phyloP scores from a whole-genome alignment of 805 yeast species.

The Metschnikowia similis region DNA sequence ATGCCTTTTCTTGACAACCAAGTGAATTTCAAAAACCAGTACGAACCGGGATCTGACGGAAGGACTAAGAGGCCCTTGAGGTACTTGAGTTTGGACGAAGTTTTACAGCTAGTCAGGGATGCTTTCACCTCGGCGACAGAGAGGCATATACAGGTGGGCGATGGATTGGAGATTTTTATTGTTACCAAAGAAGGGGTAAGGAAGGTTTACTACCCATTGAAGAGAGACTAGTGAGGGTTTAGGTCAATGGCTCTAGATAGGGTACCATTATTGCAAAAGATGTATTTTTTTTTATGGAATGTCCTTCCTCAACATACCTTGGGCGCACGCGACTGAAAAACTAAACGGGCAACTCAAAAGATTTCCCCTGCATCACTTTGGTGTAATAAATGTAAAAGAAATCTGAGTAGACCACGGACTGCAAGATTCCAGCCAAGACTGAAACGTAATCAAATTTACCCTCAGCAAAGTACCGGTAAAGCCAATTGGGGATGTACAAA shows the following conservation, averaged over 20 bases:
- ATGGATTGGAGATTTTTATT: conserved; percentile 84
- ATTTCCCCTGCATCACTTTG: conserved; percentile 71
- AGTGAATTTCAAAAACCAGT: conserved; percentile 92
- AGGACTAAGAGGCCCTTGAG: conserved; percentile 55
- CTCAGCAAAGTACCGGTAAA: conserved; percentile 73
- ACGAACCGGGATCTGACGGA: conserved; percentile 73
- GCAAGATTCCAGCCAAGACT: conserved; percentile 75
- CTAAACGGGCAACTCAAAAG: conserved; percentile 64
- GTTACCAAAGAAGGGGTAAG: conserved; percentile 92
- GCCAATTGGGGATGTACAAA: conserved; percentile 91
- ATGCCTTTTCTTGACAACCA: conserved; percentile 98
- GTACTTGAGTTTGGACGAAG: conserved; percentile 77
- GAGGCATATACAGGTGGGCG: conserved; percentile 98
- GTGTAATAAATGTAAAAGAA: conserved; percentile 89
- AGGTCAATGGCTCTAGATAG: background rate
- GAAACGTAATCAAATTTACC: conserved; percentile 65
- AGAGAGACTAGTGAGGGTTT: conserved; percentile 61
- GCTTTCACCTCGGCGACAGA: conserved; percentile 96
- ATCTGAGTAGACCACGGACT: conserved; percentile 87
- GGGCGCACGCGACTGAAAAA: background rate
- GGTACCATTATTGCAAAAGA: background rate
- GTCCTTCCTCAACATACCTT: background rate
- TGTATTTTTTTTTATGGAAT: background rate
- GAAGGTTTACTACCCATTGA: conserved; percentile 77
- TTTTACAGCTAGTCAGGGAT: conserved; percentile 80